Evolutionary conservation across 2,329 filamentous ascomycete genomes (phyloP), one percentile per base, ranked within the genome.

Genomic region (Coccinonectria pachysandricola): DNA sequence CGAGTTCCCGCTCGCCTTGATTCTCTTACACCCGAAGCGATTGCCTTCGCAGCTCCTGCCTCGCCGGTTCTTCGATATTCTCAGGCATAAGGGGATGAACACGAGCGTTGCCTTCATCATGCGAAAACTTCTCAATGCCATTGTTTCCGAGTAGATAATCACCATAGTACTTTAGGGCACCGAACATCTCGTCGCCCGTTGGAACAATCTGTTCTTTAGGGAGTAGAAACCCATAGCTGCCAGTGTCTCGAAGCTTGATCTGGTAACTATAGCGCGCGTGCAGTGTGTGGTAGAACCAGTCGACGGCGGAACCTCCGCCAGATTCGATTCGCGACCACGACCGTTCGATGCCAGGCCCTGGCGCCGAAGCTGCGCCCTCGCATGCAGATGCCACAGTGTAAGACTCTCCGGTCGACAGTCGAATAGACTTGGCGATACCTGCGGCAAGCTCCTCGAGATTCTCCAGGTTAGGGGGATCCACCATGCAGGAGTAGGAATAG

Each of bases 261-360:
- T 96, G 91, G 52, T 92, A 96, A 32, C 85, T 82, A 52, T 84
- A 93, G 36, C 74, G 76, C 11, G 88, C 82, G 23, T 68, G 64
- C 35, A 96, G 57, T 45, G 92, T 80, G 43, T 93, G 83, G 51
- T 93, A 94, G 56, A 98, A 94, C 75, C 83, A 96, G 55, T 96
- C 91, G 21, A 96, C 74, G 2, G 83, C 84, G 24, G 82, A 87
- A 3, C 88, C 88, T 19, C 88, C 87, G 4, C 78, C 75, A 1
- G 71, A 71, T 49, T 91, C 82, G 36, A 87, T 71, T 19, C 74
- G 63, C 3, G 50, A 40, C 41, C 41, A 43, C 14, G 35, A 30
- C 12, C 37, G 34, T 6, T 41, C 31, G 2, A 30, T 35, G 3
- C 31, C 32, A 28, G 41, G 30, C 47, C 46, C 43, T 10, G 39